phyloP scores from a whole-genome alignment of 768 basidiomycete genomes.

The Kockovaella imperatae region DNA sequence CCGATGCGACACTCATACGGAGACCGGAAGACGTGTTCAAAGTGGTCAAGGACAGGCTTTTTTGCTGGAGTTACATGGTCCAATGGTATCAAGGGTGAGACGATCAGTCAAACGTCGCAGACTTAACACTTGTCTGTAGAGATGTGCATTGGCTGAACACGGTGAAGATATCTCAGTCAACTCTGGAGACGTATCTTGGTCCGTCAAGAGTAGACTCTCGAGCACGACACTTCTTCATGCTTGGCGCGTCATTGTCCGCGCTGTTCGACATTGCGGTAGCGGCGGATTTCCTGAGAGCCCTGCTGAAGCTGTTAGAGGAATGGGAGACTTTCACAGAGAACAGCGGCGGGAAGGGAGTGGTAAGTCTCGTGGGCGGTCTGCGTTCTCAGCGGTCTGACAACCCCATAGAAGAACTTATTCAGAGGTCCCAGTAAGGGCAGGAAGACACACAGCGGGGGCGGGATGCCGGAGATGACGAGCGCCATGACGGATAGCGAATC shows the following conservation, averaged over 20 bases:
- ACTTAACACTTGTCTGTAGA: conserved; percentile 7
- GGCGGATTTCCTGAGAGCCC: conserved; percentile 19
- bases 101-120: background rate
- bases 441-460: conserved; percentile 14
- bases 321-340: conserved; percentile 38
- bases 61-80: conserved; percentile 37
- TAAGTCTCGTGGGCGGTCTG: conserved; percentile 15
- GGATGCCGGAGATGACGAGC: conserved; percentile 12
- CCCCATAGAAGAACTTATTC: conserved; percentile 31
- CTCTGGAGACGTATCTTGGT: conserved; percentile 26
- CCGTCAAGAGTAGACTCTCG: conserved; percentile 21
- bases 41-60: conserved; percentile 27
- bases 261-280: conserved; percentile 29
- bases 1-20: background rate
- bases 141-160: conserved; percentile 42
- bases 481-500: conserved; percentile 20
- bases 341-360: conserved; percentile 31
- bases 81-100: conserved; percentile 41
- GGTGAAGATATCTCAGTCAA: conserved; percentile 26
- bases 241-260: conserved; percentile 32
- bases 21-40: conserved; percentile 31
- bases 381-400: background rate
- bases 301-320: conserved; percentile 35
- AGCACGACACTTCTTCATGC: conserved; percentile 30
- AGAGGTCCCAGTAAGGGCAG: conserved; percentile 21